A percentile compares a stretch with the other conserved stretches of the same genome.
Conservation (phyloP, 73 alveolate genomes). For the Durusdinium trenchii region DNA sequence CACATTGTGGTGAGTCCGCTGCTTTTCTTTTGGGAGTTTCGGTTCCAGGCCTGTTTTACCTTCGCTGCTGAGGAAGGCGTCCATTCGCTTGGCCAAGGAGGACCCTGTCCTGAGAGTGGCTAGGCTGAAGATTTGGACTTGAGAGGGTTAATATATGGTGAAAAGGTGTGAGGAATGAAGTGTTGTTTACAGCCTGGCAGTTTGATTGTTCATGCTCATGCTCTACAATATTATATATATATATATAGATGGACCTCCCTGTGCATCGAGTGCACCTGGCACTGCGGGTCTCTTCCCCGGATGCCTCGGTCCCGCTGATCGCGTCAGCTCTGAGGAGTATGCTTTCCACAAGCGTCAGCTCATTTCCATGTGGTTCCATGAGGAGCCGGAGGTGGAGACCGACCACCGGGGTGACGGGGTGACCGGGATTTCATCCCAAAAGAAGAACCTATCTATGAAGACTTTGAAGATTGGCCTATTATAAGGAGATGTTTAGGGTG, state of each 20-base stretch:
- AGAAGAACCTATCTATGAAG: background rate
- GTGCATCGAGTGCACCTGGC: too few relatives aligned
- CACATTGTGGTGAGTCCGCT: background rate
- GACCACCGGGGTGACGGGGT: background rate
- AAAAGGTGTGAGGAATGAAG: too few relatives aligned
- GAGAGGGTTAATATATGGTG: too few relatives aligned
- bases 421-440: background rate
- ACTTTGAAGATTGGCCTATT: too few relatives aligned
- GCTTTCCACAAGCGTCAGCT: slow-evolving; percentile 94
- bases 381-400: slow-evolving; percentile 27
- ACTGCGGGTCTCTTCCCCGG: too few relatives aligned
- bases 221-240: too few relatives aligned
- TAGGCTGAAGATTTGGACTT: background rate
- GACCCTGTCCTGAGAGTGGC: slow-evolving; percentile 61
- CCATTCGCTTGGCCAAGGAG: slow-evolving; percentile 69
- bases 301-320: too few relatives aligned
- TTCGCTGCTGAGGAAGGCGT: slow-evolving; percentile 46
- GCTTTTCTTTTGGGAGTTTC: background rate
- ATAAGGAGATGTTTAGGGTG: too few relatives aligned
- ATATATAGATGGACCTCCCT: too few relatives aligned
- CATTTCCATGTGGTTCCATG: slow-evolving; percentile 82
- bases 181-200: too few relatives aligned
- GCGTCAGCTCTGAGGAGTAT: too few relatives aligned
- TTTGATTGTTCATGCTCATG: too few relatives aligned
- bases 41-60: background rate